A percentile compares a stretch with the other conserved stretches of the same genome.
Evolutionary conservation across 768 basidiomycete genomes (phyloP).

Genomic region (Boletus rubescentipes): DNA sequence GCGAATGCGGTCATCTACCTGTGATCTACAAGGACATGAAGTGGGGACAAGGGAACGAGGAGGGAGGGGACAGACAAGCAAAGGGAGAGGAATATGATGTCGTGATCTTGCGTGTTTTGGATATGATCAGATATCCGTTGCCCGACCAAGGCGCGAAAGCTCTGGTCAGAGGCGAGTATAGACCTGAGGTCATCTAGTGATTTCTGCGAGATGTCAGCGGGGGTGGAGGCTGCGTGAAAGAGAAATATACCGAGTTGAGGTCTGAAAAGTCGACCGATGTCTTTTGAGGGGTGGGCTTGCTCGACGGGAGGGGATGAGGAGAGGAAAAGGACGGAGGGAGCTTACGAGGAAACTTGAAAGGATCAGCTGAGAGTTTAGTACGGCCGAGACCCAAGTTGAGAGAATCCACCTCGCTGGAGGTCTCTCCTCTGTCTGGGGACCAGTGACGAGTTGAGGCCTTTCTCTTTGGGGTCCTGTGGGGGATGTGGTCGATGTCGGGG

Average conservation of each 20-base stretch:
- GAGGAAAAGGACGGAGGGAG: not conserved
- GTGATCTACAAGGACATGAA: conserved; percentile 28
- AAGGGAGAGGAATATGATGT: conserved; percentile 42
- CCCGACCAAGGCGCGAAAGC: conserved; percentile 17
- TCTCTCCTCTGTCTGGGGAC: conserved; percentile 15
- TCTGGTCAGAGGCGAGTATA: conserved; percentile 22
- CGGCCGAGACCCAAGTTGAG: conserved; percentile 16
- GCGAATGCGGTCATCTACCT: conserved; percentile 37
- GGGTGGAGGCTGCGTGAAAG: not conserved
- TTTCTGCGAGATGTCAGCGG: conserved; percentile 19
- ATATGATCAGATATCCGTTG: conserved; percentile 27
- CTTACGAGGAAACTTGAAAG: conserved; percentile 23
- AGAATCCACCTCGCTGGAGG: conserved; percentile 24
- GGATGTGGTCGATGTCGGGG: conserved; percentile 27
- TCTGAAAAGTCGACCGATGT: conserved; percentile 12
- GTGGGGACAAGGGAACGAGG: not conserved
- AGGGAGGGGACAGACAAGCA: conserved; percentile 35
- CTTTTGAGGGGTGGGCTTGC: conserved; percentile 12
- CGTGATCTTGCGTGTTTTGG: conserved; percentile 24
- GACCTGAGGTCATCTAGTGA: conserved; percentile 29
- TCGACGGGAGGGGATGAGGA: not conserved
- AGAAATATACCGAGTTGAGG: conserved; percentile 12
- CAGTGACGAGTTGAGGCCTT: conserved; percentile 9
- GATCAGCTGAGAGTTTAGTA: conserved; percentile 4
- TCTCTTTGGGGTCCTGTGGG: conserved; percentile 4